These are phyloP conservation scores for Microbotryum scabiosae DNA, from an alignment of 1,284 basidiomycete species.

Conservation along the genomic window DNA sequence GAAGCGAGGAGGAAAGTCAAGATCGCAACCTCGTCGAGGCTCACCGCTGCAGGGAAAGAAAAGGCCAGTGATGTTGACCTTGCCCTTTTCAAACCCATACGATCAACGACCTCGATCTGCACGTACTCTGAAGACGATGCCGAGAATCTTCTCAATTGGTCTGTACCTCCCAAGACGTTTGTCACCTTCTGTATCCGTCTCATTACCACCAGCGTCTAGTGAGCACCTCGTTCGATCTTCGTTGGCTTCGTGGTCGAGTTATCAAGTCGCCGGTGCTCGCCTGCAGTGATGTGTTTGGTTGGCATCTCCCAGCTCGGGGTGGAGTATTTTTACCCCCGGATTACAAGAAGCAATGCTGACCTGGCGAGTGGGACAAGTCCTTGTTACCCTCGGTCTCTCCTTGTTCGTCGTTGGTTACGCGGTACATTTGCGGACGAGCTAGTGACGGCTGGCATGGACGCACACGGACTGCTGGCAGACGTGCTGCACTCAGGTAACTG, in stretches of 20 bases:
- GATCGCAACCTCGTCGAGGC: not conserved
- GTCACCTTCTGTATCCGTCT: slow-evolving; percentile 17
- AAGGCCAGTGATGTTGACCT: not conserved
- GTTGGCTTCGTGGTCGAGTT: too few relatives aligned
- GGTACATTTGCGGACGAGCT: not conserved
- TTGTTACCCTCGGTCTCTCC: slow-evolving; percentile 20
- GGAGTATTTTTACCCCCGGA: slow-evolving; percentile 14
- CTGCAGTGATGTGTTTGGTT: too few relatives aligned
- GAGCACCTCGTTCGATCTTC: too few relatives aligned
- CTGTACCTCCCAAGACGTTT: slow-evolving; percentile 17
- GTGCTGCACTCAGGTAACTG: too few relatives aligned
- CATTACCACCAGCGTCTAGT: slow-evolving; percentile 21
- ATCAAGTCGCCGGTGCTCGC: too few relatives aligned
- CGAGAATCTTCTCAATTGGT: slow-evolving; percentile 11
- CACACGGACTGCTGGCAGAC: too few relatives aligned
- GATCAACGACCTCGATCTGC: not conserved
- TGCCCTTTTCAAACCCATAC: not conserved
- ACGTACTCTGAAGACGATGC: not conserved
- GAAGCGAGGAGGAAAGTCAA: not conserved
- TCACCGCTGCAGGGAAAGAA: too few relatives aligned
- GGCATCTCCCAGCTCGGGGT: not conserved
- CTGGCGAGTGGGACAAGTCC: slow-evolving; percentile 12
- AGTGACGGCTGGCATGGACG: too few relatives aligned
- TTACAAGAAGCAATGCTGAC: slow-evolving; percentile 6
- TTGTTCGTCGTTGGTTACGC: slow-evolving; percentile 23